These are phyloP conservation scores for Penicillium mononematosum DNA, from an alignment of 495 filamentous ascomycete species.

Conservation along the genomic window DNA sequence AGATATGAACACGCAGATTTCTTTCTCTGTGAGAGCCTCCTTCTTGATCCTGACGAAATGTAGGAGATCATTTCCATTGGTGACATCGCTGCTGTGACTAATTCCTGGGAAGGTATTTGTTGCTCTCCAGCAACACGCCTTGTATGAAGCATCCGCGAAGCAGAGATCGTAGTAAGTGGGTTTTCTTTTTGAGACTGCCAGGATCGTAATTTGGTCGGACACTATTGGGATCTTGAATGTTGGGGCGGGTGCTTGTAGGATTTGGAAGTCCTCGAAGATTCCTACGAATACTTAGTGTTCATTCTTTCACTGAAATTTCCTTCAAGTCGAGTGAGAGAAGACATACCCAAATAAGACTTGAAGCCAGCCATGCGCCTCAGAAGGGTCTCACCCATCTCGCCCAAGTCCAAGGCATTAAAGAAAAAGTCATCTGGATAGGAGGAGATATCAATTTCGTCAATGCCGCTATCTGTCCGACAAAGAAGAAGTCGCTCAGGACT, in stretches of 20 bases:
- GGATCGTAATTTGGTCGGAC: slow-evolving; percentile 21
- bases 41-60: slow-evolving; percentile 20
- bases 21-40: slow-evolving; percentile 14
- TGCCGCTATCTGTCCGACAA: slow-evolving; percentile 21
- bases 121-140: slow-evolving; percentile 16
- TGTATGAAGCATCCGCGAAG: slow-evolving; percentile 22
- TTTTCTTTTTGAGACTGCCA: slow-evolving; percentile 22
- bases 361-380: slow-evolving; percentile 24
- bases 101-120: slow-evolving; percentile 18
- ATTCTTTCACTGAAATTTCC: not conserved
- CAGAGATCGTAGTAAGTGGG: slow-evolving; percentile 32
- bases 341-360: slow-evolving; percentile 16
- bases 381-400: slow-evolving; percentile 26
- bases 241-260: slow-evolving; percentile 24
- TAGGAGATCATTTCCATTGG: slow-evolving; percentile 12
- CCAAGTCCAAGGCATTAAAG: slow-evolving; percentile 30
- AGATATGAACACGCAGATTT: slow-evolving; percentile 27
- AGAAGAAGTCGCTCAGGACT: slow-evolving; percentile 27
- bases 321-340: not conserved
- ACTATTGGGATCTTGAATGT: slow-evolving; percentile 29
- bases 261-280: slow-evolving; percentile 22
- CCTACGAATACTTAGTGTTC: slow-evolving; percentile 12
- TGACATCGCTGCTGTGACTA: slow-evolving; percentile 8
- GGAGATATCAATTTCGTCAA: slow-evolving; percentile 30
- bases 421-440: slow-evolving; percentile 26